Evolutionary conservation across 1,284 basidiomycete species (phyloP).

Genomic region (Vanrija sp.): DNA sequence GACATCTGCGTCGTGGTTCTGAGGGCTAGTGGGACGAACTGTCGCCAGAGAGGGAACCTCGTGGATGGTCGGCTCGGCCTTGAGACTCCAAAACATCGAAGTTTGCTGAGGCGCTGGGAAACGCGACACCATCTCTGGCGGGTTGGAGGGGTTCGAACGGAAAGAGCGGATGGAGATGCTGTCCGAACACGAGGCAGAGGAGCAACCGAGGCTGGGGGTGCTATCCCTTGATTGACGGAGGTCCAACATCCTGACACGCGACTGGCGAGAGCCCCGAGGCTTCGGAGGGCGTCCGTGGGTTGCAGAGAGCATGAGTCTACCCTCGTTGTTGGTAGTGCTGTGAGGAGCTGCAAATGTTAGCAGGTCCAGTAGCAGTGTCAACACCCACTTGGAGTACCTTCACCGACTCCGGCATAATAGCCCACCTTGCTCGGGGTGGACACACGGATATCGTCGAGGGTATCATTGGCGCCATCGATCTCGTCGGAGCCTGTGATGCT

Average conservation of each 20-base stretch:
- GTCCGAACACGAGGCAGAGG: constrained; percentile 21
- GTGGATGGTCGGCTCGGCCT: constrained; percentile 33
- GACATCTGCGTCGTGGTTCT: background rate
- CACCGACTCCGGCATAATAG: too few species aligned
- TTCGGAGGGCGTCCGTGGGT: too few species aligned
- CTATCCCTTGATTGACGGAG: constrained; percentile 3
- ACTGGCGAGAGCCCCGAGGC: constrained; percentile 1
- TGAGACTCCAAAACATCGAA: constrained; percentile 23
- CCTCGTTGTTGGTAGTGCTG: too few species aligned
- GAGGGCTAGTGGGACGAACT: constrained; percentile 8
- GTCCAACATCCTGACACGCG: constrained; percentile 17
- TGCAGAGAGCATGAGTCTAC: too few species aligned
- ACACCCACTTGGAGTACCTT: too few species aligned
- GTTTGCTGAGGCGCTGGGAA: constrained; percentile 26
- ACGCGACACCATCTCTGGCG: constrained; percentile 1
- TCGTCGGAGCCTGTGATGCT: too few species aligned
- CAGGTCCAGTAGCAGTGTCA: too few species aligned
- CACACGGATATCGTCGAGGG: too few species aligned
- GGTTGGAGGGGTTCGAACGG: constrained; percentile 30
- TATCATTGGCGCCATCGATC: too few species aligned
- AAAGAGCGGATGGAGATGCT: constrained; percentile 34
- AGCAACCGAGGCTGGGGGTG: constrained; percentile 35
- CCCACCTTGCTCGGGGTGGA: too few species aligned
- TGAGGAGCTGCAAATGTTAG: too few species aligned
- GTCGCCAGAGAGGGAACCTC: constrained; percentile 39